These are phyloP conservation scores for Mycena olivaceomarginata DNA, from an alignment of 768 basidiomycete species.

Conservation along the genomic window DNA sequence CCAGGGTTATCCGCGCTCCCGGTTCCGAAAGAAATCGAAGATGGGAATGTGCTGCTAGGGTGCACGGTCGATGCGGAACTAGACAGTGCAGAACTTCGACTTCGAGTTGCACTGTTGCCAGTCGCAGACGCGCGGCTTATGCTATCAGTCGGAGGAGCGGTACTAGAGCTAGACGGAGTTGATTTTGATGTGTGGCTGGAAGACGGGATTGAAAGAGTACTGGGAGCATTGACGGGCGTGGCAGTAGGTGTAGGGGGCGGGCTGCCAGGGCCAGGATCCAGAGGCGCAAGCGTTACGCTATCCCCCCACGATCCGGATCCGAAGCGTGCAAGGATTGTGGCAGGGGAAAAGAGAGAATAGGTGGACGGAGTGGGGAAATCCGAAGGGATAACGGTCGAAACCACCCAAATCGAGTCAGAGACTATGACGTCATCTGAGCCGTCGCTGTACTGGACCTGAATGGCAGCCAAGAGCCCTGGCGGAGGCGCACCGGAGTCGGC, in stretches of 20 bases:
- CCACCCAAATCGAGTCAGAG: constrained; percentile 25
- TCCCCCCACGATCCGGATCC: constrained; percentile 35
- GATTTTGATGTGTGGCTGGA: background rate
- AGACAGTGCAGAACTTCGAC: background rate
- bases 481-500: background rate
- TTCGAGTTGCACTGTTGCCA: background rate
- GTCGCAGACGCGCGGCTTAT: background rate
- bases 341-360: constrained; percentile 13
- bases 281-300: constrained; percentile 1
- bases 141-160: background rate
- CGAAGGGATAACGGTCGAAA: constrained; percentile 16
- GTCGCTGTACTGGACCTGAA: constrained; percentile 12
- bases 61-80: background rate
- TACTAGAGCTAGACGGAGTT: background rate
- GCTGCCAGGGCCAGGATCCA: background rate
- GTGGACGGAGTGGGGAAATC: constrained; percentile 29
- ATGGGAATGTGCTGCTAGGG: background rate
- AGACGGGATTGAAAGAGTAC: background rate
- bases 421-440: background rate
- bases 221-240: background rate
- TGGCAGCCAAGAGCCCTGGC: constrained; percentile 15
- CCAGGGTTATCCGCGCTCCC: background rate
- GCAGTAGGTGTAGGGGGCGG: background rate
- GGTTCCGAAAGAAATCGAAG: background rate
- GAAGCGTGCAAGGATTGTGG: constrained; percentile 7